These are phyloP conservation scores for Nemania sp. DNA, from an alignment of 2,329 filamentous ascomycete genomes.

Conservation along the genomic window DNA sequence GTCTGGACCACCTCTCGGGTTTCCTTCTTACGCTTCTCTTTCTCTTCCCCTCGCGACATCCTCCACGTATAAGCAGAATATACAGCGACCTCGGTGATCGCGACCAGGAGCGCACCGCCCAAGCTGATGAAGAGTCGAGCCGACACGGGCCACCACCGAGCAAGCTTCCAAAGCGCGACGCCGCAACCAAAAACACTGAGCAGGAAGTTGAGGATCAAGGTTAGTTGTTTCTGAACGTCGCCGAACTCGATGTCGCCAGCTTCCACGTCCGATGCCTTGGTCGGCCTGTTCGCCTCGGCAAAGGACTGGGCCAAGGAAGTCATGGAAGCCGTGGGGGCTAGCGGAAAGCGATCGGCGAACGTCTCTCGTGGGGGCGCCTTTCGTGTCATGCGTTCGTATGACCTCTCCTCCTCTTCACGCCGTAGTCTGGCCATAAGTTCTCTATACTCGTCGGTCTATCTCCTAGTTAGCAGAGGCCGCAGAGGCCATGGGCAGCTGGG, in stretches of 20 bases:
- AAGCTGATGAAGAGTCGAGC: slow-evolving; percentile 71
- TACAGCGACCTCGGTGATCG: slow-evolving; percentile 75
- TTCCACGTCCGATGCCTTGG: slow-evolving; percentile 48
- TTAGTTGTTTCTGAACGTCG: slow-evolving; percentile 79
- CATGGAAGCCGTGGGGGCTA: no score
- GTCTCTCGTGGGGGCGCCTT: slow-evolving; percentile 58
- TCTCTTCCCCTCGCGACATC: slow-evolving; percentile 67
- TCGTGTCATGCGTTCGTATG: slow-evolving; percentile 80
- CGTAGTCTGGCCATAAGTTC: slow-evolving; percentile 85
- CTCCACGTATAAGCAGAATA: slow-evolving; percentile 76
- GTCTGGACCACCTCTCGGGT: slow-evolving; percentile 70
- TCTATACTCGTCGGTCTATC: slow-evolving; percentile 77
- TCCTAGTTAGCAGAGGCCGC: slow-evolving; percentile 13
- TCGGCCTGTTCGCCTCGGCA: slow-evolving; percentile 56
- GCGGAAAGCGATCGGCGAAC: slow-evolving; percentile 62
- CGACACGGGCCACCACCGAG: slow-evolving; percentile 74
- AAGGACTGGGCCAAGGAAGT: slow-evolving; percentile 60
- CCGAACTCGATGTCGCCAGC: slow-evolving; percentile 69
- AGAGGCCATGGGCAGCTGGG: slow-evolving; percentile 2
- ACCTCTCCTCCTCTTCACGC: slow-evolving; percentile 76
- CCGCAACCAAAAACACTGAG: slow-evolving; percentile 82
- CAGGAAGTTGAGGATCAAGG: slow-evolving; percentile 86
- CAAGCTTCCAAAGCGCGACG: slow-evolving; percentile 76
- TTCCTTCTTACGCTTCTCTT: slow-evolving; percentile 63
- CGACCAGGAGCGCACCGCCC: slow-evolving; percentile 69